A percentile compares a stretch with the other conserved stretches of the same genome.
Conservation (phyloP, 2,329 filamentous ascomycete genomes). For the Fusarium staphyleae region DNA sequence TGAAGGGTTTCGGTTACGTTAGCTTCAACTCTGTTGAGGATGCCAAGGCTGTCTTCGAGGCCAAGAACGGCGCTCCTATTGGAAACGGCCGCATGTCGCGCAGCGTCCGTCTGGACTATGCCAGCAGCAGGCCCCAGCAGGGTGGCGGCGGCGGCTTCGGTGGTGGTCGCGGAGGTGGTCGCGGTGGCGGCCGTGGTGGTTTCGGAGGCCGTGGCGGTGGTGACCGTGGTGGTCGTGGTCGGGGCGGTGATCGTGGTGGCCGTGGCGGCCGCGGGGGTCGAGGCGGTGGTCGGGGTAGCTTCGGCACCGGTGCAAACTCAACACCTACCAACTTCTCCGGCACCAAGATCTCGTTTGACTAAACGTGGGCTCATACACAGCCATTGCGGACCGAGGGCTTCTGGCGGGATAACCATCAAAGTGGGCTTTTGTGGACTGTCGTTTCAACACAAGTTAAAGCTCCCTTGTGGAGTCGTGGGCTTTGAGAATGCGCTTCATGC, state of each 20-base stretch:
- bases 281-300: constrained; percentile 20
- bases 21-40: constrained; percentile 84
- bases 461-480: constrained; percentile 55
- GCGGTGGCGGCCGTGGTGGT: constrained; percentile 55
- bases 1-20: constrained; percentile 94
- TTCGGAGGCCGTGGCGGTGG: constrained; percentile 58
- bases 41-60: constrained; percentile 75
- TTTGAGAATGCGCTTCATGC: constrained; percentile 59
- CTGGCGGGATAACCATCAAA: constrained; percentile 51
- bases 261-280: constrained; percentile 54
- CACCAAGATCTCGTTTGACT: constrained; percentile 77
- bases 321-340: constrained; percentile 59
- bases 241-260: constrained; percentile 47
- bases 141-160: constrained; percentile 60
- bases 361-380: constrained; percentile 47
- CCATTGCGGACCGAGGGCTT: constrained; percentile 52
- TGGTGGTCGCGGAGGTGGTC: constrained; percentile 53
- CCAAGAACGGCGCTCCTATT: constrained; percentile 70
- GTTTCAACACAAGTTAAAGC: constrained; percentile 55
- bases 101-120: constrained; percentile 82
- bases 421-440: constrained; percentile 63
- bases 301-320: constrained; percentile 32
- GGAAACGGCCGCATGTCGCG: constrained; percentile 74
- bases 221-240: constrained; percentile 54
- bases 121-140: constrained; percentile 69